These are phyloP conservation scores for Diphasiastrum complanatum DNA, from an alignment of 83 land plant genomes.

Conservation along the genomic window DNA sequence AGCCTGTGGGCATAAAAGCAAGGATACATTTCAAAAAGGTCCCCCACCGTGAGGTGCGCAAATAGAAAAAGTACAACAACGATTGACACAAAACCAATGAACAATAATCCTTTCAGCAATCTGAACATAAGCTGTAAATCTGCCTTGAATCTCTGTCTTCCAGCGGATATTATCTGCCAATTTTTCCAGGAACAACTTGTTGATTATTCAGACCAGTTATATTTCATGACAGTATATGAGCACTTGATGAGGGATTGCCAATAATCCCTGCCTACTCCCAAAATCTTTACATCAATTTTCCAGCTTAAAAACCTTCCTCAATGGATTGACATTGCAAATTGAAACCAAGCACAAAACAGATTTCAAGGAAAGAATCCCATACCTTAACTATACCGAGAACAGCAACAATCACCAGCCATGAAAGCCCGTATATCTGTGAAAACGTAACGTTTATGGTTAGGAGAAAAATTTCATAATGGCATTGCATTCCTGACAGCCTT, in stretches of 20 bases:
- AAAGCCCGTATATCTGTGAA: conserved; percentile 71
- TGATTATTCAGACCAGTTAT: too few species aligned
- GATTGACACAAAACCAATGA: conserved; percentile 43
- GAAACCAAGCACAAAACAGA: too few species aligned
- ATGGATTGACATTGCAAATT: too few species aligned
- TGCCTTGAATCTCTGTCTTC: conserved; percentile 63
- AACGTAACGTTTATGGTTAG: not conserved
- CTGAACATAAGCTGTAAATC: conserved; percentile 73
- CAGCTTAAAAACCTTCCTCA: too few species aligned
- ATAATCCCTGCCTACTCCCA: too few species aligned
- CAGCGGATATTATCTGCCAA: conserved; percentile 63
- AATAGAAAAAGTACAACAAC: conserved; percentile 36
- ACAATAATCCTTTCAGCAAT: conserved; percentile 51
- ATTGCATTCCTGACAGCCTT: too few species aligned
- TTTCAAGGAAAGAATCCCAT: too few species aligned
- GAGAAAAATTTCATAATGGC: too few species aligned
- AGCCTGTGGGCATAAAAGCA: conserved; percentile 54
- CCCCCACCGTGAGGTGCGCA: conserved; percentile 41
- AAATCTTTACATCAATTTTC: too few species aligned
- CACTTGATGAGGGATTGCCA: too few species aligned
- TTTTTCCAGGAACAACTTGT: too few species aligned
- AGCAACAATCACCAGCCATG: conserved; percentile 72
- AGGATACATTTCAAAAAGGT: conserved; percentile 53
- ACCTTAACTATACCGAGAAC: conserved; percentile 64
- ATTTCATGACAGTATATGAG: too few species aligned